Base-by-base conservation (phyloP, 495 filamentous ascomycete species). In the Neurospora cerealis region DNA sequence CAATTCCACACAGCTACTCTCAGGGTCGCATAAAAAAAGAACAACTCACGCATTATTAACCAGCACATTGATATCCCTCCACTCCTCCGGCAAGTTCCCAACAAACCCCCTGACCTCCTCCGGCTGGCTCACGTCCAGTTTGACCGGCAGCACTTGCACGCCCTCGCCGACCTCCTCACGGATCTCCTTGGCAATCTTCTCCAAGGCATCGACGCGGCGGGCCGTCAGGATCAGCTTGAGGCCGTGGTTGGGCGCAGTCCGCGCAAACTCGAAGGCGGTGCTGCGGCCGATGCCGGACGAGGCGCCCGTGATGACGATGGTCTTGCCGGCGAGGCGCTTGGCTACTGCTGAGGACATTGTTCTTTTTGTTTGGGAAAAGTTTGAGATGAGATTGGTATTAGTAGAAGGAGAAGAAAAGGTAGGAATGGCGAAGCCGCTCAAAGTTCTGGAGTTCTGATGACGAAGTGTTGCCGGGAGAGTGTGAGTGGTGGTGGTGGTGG, bases 31-130 rank as follows among this genome's bases (percentile, higher is more conserved):
- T 7, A 70, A 42, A 36, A 38, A 73, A n/a, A 38, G 40, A 39
- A 71, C 72, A 66, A 88, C 92, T 81, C 83, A 97, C 94, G 96
- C 96, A 88, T 98, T 99, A 82, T 99, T 99, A 4, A 99, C 94
- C 76, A 99, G 80, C 11, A 99, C 88, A 84, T 98, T 89, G 74
- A 98, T 92, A 40, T 93, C 90, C 83, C 89, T 89, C 82, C 92
- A 99, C 80, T 94, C 96, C 71, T 90, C 89, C 0, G 95, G 94
- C 77, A 98, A 80, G 15, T 84, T 86, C 0, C 82, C 83, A 34
- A 98, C 89, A 80, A 99, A 97, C 34, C 84, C 86, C 70, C 88
- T 85, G 21, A 99, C 88, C 76, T 96, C 90, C 34, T 90, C 89
- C 0, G 92, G 86, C 46, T 92, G 91, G 83, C 92, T 93, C 44